Evolutionary conservation across 306 rosid genomes (phyloP).

Genomic region (Fragaria nilgerrensis): DNA sequence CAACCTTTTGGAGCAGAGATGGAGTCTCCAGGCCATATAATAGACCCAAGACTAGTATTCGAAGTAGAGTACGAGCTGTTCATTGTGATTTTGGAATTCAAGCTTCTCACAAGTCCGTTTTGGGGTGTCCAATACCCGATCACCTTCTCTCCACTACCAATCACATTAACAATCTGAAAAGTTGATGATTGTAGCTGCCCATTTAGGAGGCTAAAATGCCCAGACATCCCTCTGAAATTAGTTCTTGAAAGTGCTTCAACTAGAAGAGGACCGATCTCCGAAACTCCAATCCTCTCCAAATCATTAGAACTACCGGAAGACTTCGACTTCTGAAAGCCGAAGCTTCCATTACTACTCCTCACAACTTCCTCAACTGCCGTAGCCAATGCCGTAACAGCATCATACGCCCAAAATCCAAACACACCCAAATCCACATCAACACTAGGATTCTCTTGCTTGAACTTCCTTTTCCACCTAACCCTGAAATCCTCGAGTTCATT

Average conservation of each 20-base stretch:
- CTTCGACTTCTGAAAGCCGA: not conserved
- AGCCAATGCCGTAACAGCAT: constrained; percentile 51
- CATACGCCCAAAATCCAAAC: constrained; percentile 60
- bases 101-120: constrained; percentile 32
- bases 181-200: constrained; percentile 24
- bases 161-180: constrained; percentile 38
- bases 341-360: not conserved
- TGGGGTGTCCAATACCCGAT: constrained; percentile 51
- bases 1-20: constrained; percentile 29
- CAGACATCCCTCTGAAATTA: constrained; percentile 20
- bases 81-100: not conserved
- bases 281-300: constrained; percentile 33
- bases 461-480: constrained; percentile 43
- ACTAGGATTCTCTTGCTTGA: constrained; percentile 29
- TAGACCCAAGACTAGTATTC: constrained; percentile 1
- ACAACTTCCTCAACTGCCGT: constrained; percentile 47
- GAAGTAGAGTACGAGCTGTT: not conserved
- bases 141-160: constrained; percentile 33
- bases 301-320: constrained; percentile 22
- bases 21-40: constrained; percentile 41
- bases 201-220: constrained; percentile 14
- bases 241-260: constrained; percentile 22
- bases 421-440: constrained; percentile 23
- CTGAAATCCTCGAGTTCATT: constrained; percentile 27
- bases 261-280: constrained; percentile 36